A percentile compares a stretch with the other conserved stretches of the same genome.
These are phyloP conservation scores for Pythium myriotylum DNA, from an alignment of 352 stramenopile species.

Conservation along the genomic window DNA sequence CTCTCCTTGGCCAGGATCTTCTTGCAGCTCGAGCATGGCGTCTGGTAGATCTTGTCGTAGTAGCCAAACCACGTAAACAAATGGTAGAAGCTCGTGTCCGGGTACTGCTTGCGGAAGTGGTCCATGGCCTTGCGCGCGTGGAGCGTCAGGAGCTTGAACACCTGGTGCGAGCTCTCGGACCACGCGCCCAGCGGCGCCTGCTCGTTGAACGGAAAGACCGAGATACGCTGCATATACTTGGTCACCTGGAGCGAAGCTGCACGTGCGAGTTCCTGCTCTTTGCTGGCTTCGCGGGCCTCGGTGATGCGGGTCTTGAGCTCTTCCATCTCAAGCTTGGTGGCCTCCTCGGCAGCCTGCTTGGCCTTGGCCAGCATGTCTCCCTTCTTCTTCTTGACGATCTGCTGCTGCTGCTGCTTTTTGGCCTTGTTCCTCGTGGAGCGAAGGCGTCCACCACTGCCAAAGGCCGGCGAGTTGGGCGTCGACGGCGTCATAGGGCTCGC, in stretches of 20 bases:
- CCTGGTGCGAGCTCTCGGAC: conserved; percentile 78
- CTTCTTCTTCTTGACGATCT: conserved; percentile 87
- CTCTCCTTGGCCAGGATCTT: conserved; percentile 83
- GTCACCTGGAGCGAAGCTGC: conserved; percentile 76
- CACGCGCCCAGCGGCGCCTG: conserved; percentile 73
- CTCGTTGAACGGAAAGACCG: conserved; percentile 83
- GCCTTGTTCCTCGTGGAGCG: conserved; percentile 82
- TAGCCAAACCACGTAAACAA: conserved; percentile 86
- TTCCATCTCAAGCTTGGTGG: conserved; percentile 88
- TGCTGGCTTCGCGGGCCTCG: conserved; percentile 75
- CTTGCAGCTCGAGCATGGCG: conserved; percentile 82
- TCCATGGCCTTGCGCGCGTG: conserved; percentile 78
- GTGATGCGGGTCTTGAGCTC: conserved; percentile 82
- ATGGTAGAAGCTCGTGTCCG: conserved; percentile 87
- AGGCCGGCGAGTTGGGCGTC: conserved; percentile 80
- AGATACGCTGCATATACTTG: conserved; percentile 87
- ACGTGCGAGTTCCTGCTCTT: conserved; percentile 78
- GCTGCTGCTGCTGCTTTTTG: conserved; percentile 81
- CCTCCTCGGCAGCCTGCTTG: conserved; percentile 83
- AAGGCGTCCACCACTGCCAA: conserved; percentile 47
- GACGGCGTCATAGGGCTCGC: conserved; percentile 87
- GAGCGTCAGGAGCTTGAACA: conserved; percentile 79
- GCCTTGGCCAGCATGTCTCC: conserved; percentile 87
- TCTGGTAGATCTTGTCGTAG: conserved; percentile 91
- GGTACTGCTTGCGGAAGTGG: conserved; percentile 85